phyloP scores from a whole-genome alignment of 805 yeast species.

The Candida chauliodis region DNA sequence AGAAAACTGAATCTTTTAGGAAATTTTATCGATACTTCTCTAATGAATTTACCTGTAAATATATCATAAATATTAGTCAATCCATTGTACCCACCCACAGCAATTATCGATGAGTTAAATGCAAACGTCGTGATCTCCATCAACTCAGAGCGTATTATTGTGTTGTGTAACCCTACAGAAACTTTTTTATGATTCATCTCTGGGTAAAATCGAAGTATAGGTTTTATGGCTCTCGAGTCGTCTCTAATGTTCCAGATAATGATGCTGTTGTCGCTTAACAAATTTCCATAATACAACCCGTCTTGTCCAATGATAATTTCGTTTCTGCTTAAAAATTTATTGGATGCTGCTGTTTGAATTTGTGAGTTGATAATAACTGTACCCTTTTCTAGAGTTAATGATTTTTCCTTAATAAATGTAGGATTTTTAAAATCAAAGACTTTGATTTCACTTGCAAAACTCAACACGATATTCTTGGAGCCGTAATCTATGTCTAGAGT shows the following conservation, averaged over 20 bases:
- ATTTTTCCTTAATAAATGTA: conserved; percentile 7
- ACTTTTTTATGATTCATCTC: conserved; percentile 19
- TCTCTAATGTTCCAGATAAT: conserved; percentile 41
- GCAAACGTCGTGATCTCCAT: conserved; percentile 24
- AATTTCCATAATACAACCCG: conserved; percentile 36
- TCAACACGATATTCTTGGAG: conserved; percentile 24
- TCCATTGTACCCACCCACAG: conserved; percentile 44
- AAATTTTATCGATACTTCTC: conserved; percentile 29
- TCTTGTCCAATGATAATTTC: conserved; percentile 34
- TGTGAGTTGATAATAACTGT: conserved; percentile 13
- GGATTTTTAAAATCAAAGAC: conserved; percentile 17
- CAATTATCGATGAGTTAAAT: conserved; percentile 29
- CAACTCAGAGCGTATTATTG: conserved; percentile 5
- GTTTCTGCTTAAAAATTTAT: conserved; percentile 14
- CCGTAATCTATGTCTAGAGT: conserved; percentile 31
- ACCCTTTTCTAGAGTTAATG: conserved; percentile 14
- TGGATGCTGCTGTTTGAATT: conserved; percentile 16
- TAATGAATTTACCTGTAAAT: conserved; percentile 38
- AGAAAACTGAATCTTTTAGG: conserved; percentile 24
- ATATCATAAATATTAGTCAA: conserved; percentile 39
- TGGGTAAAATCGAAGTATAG: conserved; percentile 19
- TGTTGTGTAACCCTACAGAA: conserved; percentile 10
- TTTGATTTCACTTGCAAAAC: conserved; percentile 16
- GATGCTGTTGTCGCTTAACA: conserved; percentile 39
- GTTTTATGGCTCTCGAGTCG: conserved; percentile 11